Percentiles rank a stretch among this genome's conserved stretches.
Conservation (phyloP, 2,329 filamentous ascomycete species). For the Cercospora zeae-maydis region DNA sequence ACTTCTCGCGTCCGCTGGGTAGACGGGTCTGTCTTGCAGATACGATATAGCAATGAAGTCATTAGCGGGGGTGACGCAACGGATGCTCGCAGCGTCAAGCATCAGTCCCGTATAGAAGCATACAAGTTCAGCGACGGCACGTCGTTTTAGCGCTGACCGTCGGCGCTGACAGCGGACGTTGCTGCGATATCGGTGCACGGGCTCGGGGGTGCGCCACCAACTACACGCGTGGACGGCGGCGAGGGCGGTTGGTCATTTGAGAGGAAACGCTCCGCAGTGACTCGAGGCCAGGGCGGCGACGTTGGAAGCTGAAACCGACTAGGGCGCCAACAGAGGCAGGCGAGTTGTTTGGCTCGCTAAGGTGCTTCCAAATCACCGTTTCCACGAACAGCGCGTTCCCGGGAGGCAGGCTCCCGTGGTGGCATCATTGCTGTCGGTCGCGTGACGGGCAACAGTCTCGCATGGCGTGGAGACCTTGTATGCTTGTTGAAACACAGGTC, state of each 20-base stretch:
- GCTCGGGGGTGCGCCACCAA: neutral
- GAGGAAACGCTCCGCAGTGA: neutral
- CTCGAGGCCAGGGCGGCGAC: neutral
- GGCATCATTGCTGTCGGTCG: neutral
- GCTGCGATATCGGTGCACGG: neutral
- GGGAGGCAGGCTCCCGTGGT: neutral
- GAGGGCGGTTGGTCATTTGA: neutral
- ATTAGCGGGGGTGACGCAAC: neutral
- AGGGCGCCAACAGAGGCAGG: neutral
- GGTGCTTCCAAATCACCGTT: neutral
- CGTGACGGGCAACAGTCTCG: neutral
- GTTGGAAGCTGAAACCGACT: constrained; percentile 3
- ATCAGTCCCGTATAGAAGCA: neutral
- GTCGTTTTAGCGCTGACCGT: neutral
- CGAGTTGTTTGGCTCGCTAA: neutral
- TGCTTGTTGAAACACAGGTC: constrained; percentile 4
- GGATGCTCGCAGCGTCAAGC: neutral
- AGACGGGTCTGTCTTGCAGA: constrained; percentile 7
- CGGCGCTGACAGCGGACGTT: neutral
- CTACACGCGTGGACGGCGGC: neutral
- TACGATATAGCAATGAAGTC: neutral
- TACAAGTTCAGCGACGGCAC: neutral
- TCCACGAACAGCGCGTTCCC: neutral
- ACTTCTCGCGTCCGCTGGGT: constrained; percentile 51
- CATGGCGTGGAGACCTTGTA: neutral